Evolutionary conservation across 1,284 basidiomycete species (phyloP).

Genomic region (Irpex sp.): DNA sequence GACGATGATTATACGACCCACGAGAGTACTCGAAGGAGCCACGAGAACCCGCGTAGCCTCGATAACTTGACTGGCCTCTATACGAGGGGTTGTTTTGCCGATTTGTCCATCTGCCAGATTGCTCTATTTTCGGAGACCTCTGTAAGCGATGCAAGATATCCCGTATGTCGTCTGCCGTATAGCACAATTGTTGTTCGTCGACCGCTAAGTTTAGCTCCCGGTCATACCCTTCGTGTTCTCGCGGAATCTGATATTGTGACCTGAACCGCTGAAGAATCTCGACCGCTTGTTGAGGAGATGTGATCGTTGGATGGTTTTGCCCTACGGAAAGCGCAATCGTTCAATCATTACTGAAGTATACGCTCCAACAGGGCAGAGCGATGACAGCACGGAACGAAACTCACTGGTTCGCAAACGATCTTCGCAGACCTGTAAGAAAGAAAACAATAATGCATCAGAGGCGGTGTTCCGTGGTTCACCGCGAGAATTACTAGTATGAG

Average conservation of each 20-base stretch:
- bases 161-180: background rate
- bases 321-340: conserved; percentile 34
- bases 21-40: background rate
- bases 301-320: conserved; percentile 63
- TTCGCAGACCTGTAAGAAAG: conserved; percentile 7
- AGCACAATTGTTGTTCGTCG: conserved; percentile 1
- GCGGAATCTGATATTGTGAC: conserved; percentile 48
- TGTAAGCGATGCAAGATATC: conserved; percentile 1
- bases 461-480: background rate
- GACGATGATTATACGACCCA: background rate
- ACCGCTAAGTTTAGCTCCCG: conserved; percentile 45
- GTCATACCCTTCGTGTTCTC: conserved; percentile 52
- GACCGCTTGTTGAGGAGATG: conserved; percentile 47
- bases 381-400: background rate
- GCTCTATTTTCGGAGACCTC: background rate
- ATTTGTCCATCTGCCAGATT: background rate
- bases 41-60: background rate
- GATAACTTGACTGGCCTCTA: background rate
- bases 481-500: background rate
- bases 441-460: background rate
- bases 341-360: background rate
- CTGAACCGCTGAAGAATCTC: conserved; percentile 56
- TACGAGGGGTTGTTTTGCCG: background rate
- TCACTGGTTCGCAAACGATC: conserved; percentile 6
- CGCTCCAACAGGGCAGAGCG: too few relatives aligned